Base-by-base conservation (phyloP, 179 eudicot genomes). In the Drosera spatulata region DNA sequence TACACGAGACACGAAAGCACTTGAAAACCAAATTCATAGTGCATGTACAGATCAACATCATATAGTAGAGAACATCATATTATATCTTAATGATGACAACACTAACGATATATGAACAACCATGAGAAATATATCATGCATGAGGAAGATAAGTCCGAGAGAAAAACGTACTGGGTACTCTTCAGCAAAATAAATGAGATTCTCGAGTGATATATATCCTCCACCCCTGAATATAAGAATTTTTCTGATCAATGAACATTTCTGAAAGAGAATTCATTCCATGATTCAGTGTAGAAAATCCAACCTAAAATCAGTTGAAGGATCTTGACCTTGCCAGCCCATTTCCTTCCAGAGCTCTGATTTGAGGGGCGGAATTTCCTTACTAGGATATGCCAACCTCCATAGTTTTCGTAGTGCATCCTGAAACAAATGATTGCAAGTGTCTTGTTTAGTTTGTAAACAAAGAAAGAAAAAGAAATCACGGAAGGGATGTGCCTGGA, bases 251-350 rank as follows among this genome's bases (percentile, higher is more conserved):
- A 64, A 64, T 51, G 40, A 5, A 63, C 47, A 63, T 9, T 45
- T 63, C n/a, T 45, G 11, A 45, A 13, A 42, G 43, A 40, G 43
- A 43, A 67, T 56, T 46, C 45, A 55, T 54, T 41, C 7, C 13
- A 14, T 51, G 8, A 7, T 51, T 51, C 15, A 51, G 55, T 3
- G 61, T 22, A 4, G 44, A 43, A 59, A 10, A n/a, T 14, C 71
- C 45, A 63, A 94, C 99, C 99, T 94, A 72, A 94, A 94, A 75
- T 90, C 99, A 48, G 99, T 94, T 39, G 99, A 87, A 66, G 99
- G 99, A 71, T 94, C 99, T 63, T 85, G 66, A 73, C 99, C 99
- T 75, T 94, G 99, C 99, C 99, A 94, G 53, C 99, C 99, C 99
- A 94, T 94, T 51, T 94, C 97, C 77, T 94, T 94, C 99, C 99